Evolutionary conservation across 225 moss, liverwort and hornwort genomes (phyloP).

Genomic region (Polytrichum formosum): DNA sequence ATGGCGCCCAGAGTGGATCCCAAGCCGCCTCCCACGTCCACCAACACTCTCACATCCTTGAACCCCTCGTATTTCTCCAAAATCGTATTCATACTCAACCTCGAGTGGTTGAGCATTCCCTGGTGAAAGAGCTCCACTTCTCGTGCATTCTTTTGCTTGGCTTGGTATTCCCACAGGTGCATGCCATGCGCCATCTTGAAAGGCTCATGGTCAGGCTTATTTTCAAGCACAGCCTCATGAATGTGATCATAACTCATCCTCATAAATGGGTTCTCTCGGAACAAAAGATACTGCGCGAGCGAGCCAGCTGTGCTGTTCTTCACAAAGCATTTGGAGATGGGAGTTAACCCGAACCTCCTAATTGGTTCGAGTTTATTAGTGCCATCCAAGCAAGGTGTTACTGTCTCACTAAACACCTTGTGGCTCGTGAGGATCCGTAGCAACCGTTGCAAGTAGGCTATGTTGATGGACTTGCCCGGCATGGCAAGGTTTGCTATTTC

Average conservation of each 20-base stretch:
- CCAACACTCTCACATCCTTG: not conserved
- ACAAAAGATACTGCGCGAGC: not conserved
- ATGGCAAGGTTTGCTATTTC: conserved; percentile 10
- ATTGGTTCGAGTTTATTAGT: not conserved
- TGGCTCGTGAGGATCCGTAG: conserved; percentile 2
- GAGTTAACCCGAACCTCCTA: conserved; percentile 2
- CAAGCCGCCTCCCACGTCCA: conserved; percentile 42
- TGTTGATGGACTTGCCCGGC: conserved; percentile 7
- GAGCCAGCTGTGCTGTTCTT: not conserved
- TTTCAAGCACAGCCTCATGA: conserved; percentile 1
- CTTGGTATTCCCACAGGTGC: not conserved
- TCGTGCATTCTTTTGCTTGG: not conserved
- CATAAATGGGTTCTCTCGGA: not conserved
- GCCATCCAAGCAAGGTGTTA: not conserved
- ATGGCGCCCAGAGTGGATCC: conserved; percentile 29
- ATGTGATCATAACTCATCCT: not conserved
- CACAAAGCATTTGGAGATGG: conserved; percentile 2
- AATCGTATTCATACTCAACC: not conserved
- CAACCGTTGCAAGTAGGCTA: not conserved
- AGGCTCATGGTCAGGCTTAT: not conserved
- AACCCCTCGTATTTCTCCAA: conserved; percentile 6
- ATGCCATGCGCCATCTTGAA: not conserved
- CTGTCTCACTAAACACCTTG: conserved; percentile 4
- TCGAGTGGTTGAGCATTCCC: not conserved
- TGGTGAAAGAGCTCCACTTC: not conserved